Conservation (phyloP, 2,329 filamentous ascomycete species). For the Lecanosticta acicola region DNA sequence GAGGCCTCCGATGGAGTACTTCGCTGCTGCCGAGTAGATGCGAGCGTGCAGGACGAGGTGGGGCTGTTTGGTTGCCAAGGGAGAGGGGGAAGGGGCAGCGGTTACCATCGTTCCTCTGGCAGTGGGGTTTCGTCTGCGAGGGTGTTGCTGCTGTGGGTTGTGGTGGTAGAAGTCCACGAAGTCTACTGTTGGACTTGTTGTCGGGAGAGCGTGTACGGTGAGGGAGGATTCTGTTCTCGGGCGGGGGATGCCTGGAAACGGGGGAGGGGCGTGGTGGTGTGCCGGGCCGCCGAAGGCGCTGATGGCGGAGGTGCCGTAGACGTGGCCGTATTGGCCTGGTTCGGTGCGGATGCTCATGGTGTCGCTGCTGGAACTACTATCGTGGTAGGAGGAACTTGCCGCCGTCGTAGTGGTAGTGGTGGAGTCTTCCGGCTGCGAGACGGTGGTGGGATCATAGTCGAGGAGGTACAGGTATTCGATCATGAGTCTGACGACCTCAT, state of each 20-base stretch:
- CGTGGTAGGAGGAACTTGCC: neutral
- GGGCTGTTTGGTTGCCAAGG: slow-evolving; percentile 18
- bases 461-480: slow-evolving; percentile 26
- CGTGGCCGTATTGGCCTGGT: slow-evolving; percentile 21
- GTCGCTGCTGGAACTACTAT: slow-evolving; percentile 14
- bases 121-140: slow-evolving; percentile 11
- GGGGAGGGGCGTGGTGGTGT: slow-evolving; percentile 6
- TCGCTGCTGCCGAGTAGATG: slow-evolving; percentile 24
- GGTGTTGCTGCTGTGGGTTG: slow-evolving; percentile 5
- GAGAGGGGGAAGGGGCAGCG: slow-evolving; percentile 19
- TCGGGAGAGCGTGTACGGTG: slow-evolving; percentile 22
- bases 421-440: slow-evolving; percentile 1
- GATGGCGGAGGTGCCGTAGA: slow-evolving; percentile 23
- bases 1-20: slow-evolving; percentile 23
- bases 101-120: slow-evolving; percentile 12
- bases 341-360: slow-evolving; percentile 19
- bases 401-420: slow-evolving; percentile 5
- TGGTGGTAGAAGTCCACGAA: slow-evolving; percentile 9
- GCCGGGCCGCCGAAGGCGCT: slow-evolving; percentile 23
- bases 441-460: slow-evolving; percentile 21
- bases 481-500: slow-evolving; percentile 22
- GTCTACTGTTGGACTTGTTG: slow-evolving; percentile 6
- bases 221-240: slow-evolving; percentile 16
- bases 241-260: slow-evolving; percentile 10
- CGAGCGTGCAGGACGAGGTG: slow-evolving; percentile 21